Base-by-base conservation (phyloP, 495 filamentous ascomycete genomes). In the Collariella sp. region DNA sequence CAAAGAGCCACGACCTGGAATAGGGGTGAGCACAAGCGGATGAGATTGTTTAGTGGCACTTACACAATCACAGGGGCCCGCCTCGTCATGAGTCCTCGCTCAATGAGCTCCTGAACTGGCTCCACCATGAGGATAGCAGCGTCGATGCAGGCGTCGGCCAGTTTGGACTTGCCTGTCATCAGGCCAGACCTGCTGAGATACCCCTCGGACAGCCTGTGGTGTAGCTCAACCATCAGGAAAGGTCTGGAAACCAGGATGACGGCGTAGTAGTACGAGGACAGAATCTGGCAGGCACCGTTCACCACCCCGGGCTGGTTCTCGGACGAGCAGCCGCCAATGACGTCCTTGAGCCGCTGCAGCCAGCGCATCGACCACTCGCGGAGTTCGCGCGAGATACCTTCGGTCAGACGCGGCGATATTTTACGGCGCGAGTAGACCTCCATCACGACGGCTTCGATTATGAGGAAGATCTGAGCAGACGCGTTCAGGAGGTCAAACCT, bases 141-240 rank as follows among this genome's bases (percentile, higher is more conserved):
- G 35, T 76, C 73, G 29, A 76, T 73, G 22, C 73, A 76, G 1
- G 73, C 73, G 56, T 76, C 71, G 2, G 73, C 73, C 9, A 76
- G 64, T 53, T 66, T 72, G 0, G 67, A 62, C 34, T 69, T 67
- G 34, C 64, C 72, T 0, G 63, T 61, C n/a, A 54, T 41, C 22
- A 53, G 4, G 5, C 40, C 55, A 22, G 31, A 15, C 11, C 39
- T 35, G 34, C 36, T 2, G 7, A 55, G 24, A 11, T 26, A 26
- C 18, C 54, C 59, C 0, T 72, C 70, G 0, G 62, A 62, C 12
- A 76, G 52, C 12, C 73, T 63, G 31, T 66, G 68, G 48, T 61
- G 70, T 16, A 76, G 52, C 50, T 76, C 73, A 9, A 72, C 72
- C 73, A 76, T 76, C 45, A 76, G 62, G 23, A 76, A 76, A 1